Base-by-base conservation (phyloP, 805 yeast species). In the Debaryomyces tyrocola region DNA sequence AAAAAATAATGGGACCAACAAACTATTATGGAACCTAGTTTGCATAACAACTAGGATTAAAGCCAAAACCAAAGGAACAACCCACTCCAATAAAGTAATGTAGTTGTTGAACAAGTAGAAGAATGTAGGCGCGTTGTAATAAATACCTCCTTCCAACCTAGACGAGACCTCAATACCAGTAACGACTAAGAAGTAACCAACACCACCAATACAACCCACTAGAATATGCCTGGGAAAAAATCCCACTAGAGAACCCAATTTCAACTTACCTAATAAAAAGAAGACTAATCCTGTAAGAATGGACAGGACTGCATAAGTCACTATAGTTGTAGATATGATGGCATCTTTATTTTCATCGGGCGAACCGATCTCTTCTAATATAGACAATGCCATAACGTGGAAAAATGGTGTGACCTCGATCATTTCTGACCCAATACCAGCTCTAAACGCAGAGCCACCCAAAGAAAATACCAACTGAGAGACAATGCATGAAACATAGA, bases 351-450 rank as follows among this genome's bases (percentile, higher is more conserved):
- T 64, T n/a, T 64, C 65, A 20, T 70, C 64, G 2, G 69, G 71
- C 9, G 67, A 76, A 7, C 84, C 84, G 57, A 88, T 73, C 18
- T 75, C 72, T 2, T 66, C 61, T 63, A 84, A 72, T 41, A 94
- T 84, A 11, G 84, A 72, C 21, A 79, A 72, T 0, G 97, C 97
- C 96, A 94, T 91, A 2, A 95, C 78, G 60, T 94, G 99, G 73
- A 92, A 92, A 64, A 94, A 94, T 1, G 99, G 99, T 1, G 97
- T 96, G n/a, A 94, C 90, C 64, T 94, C 99, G 54, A 94, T 94
- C 99, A 94, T 94, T 68, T 94, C 98, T 3, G 96, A 87, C 1
- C 99, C 99, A 37, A 92, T 83, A n/a, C 96, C 96, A 2, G 90
- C 78, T 50, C 82, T 82, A 70, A 94, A 92, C 7, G 88, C 87